These are phyloP conservation scores for Puccinia triticina DNA, from an alignment of 1,284 basidiomycete species.

Conservation along the genomic window DNA sequence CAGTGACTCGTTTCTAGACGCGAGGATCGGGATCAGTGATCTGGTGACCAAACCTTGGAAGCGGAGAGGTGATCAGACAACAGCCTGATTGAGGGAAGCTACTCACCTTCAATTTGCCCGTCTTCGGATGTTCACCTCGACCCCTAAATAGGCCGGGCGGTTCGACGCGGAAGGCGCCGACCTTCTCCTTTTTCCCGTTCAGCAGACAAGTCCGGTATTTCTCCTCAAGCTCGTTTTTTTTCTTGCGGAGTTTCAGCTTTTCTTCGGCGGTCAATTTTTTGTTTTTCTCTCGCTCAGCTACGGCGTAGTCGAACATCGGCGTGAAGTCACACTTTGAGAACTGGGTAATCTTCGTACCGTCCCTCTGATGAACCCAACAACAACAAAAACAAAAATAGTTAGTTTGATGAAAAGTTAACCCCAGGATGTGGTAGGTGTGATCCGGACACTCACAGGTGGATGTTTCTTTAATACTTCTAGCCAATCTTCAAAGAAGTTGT, in stretches of 20 bases:
- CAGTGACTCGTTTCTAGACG: conserved; percentile 76
- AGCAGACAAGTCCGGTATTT: conserved; percentile 83
- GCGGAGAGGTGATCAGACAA: background rate
- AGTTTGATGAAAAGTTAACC: background rate
- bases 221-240: conserved; percentile 79
- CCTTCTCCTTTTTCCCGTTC: conserved; percentile 94
- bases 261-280: conserved; percentile 81
- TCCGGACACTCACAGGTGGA: conserved; percentile 72
- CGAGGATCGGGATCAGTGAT: background rate
- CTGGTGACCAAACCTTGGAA: background rate
- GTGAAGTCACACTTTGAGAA: conserved; percentile 89
- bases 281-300: conserved; percentile 87
- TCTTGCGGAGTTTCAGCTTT: conserved; percentile 85
- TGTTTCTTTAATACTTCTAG: conserved; percentile 74
- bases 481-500: conserved; percentile 96
- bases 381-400: background rate
- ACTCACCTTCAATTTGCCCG: conserved; percentile 86
- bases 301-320: conserved; percentile 91
- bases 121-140: conserved; percentile 96
- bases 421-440: background rate
- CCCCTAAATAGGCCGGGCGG: conserved; percentile 96
- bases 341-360: conserved; percentile 74
- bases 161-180: conserved; percentile 97
- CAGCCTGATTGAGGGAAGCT: conserved; percentile 52
- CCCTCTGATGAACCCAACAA: conserved; percentile 57